Base-by-base conservation (phyloP, 331 rosid genomes). In the Acacia pycnantha region DNA sequence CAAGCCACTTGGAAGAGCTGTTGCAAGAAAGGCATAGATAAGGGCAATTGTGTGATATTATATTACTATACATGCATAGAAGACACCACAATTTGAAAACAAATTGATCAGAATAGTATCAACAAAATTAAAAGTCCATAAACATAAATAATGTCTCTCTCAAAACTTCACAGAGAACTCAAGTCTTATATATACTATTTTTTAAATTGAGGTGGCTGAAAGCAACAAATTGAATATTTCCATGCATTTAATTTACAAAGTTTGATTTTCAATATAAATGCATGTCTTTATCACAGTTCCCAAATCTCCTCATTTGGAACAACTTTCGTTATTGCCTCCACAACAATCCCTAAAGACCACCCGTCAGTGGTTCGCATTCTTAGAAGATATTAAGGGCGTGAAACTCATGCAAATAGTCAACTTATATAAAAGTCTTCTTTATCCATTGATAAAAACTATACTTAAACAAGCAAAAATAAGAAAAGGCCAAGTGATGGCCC, bases 1-100 rank as follows among this genome's bases (percentile, higher is more conserved):
- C 98, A 94, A 90, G 76, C 90, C 87, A 90, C 68, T 76, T 87
- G 74, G 67, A 79, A 80, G 87, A 82, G 48, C 99, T 94, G 84
- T 8, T 29, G 66, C 68, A 33, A 71, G 44, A 71, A 67, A 37
- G n/a, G 70, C 29, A 73, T 7, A 70, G 50, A 78, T 73, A 80
- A 65, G 29, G 53, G n/a, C 27, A 75, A 65, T 71, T 77, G 51
- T 51, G 79, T 77, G 47, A 50, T 61, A 61, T 61, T 61, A 31
- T 65, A 65, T 65, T 65, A 19, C 12, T 8, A 10, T 33, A 8
- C 21, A 67, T 67, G 48, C 48, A 67, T 15, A 33, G 26, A 35
- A 8, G 73, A 37, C 47, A 18, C 5, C 22, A 35, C 47, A 67
- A 67, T 19, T 37, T 35, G 47, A 26, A 44, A 41, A 67, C 29